Conservation (phyloP, 805 yeast genomes). For the Metschnikowia bowlesiae region DNA sequence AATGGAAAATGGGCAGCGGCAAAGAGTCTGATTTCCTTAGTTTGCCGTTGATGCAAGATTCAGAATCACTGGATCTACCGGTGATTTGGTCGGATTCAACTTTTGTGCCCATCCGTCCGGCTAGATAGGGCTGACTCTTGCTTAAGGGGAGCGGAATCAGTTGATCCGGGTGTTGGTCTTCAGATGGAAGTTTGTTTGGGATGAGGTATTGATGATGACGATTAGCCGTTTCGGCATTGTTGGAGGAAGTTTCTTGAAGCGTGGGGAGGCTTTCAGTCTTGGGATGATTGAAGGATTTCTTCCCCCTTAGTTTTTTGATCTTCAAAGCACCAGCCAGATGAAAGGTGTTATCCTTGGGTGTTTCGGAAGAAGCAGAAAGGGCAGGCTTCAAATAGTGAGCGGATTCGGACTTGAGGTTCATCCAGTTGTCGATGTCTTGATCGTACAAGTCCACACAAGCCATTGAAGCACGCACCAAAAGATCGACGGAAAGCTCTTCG, state of each 20-base stretch:
- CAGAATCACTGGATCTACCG: not conserved
- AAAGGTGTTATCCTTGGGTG: not conserved
- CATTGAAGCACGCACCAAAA: conserved; percentile 12
- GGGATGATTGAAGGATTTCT: not conserved
- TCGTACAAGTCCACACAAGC: conserved; percentile 9
- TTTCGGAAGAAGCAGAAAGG: not conserved
- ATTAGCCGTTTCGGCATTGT: not conserved
- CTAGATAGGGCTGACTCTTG: not conserved
- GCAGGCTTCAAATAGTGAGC: not conserved
- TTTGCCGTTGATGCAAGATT: not conserved
- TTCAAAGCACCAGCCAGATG: conserved; percentile 1
- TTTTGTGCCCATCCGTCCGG: not conserved
- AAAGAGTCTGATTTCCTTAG: conserved; percentile 1
- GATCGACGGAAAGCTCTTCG: conserved; percentile 6
- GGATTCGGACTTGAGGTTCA: conserved; percentile 3
- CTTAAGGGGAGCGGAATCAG: not conserved
- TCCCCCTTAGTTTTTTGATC: conserved; percentile 2
- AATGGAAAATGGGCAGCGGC: not conserved
- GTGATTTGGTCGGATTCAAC: not conserved
- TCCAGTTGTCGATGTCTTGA: conserved; percentile 12
- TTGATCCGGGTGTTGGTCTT: not conserved
- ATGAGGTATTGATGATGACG: not conserved
- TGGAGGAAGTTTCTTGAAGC: not conserved
- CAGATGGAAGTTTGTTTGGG: not conserved
- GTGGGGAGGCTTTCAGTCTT: conserved; percentile 1